Conservation (phyloP, 805 yeast genomes). For the Lachancea quebecensis region DNA sequence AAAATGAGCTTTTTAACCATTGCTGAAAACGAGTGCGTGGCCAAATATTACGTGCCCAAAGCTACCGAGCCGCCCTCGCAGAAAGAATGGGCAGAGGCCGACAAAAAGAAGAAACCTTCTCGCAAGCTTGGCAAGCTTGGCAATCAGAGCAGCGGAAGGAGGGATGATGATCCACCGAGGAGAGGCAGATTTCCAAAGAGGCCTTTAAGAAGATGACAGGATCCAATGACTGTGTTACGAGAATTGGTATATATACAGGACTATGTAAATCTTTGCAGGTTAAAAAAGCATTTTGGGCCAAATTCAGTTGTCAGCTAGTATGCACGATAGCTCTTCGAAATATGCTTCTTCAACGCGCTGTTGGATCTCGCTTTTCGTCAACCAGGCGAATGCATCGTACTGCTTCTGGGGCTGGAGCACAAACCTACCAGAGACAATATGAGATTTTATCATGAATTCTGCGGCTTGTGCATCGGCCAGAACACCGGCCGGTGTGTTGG, state of each 20-base stretch:
- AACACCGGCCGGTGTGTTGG: conserved; percentile 77
- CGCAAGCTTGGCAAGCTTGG: background rate
- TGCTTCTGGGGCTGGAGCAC: conserved; percentile 35
- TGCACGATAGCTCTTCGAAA: conserved; percentile 43
- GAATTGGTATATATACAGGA: conserved; percentile 8
- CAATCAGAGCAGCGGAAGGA: background rate
- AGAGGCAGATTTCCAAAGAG: conserved; percentile 3
- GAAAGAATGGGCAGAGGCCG: background rate
- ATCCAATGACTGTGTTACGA: background rate
- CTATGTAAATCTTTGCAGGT: background rate
- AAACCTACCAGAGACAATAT: conserved; percentile 80
- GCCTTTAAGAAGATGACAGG: background rate
- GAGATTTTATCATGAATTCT: conserved; percentile 78
- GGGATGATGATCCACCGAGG: conserved; percentile 1
- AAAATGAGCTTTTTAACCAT: conserved; percentile 19
- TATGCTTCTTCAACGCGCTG: conserved; percentile 47
- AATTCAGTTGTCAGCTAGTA: conserved; percentile 30
- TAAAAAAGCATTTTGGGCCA: background rate
- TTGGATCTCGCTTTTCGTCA: conserved; percentile 70
- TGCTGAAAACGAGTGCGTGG: conserved; percentile 17
- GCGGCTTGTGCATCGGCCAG: conserved; percentile 35
- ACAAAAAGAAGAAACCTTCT: background rate
- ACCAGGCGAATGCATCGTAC: conserved; percentile 64
- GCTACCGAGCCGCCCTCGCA: background rate
- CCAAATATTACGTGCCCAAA: conserved; percentile 6